Percentiles rank a stretch among this genome's conserved stretches.
Evolutionary conservation across 371 early-diverging fungal genomes (phyloP).

Genomic region (Batkoa obscura): DNA sequence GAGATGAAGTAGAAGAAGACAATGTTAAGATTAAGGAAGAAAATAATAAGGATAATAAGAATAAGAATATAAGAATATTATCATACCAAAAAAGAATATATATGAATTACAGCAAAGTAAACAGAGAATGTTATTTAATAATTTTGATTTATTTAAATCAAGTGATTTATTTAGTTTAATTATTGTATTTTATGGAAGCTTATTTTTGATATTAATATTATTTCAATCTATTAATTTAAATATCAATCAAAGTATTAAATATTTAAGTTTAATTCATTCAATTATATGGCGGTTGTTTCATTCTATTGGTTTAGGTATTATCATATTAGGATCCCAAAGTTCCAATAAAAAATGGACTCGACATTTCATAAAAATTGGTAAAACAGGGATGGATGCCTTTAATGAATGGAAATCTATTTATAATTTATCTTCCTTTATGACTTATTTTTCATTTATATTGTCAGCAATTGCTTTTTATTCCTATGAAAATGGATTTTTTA

Average conservation of each 20-base stretch:
- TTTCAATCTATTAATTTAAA: slow-evolving; percentile 12
- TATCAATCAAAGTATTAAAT: neutral
- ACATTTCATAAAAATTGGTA: slow-evolving; percentile 84
- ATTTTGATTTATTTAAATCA: slow-evolving; percentile 47
- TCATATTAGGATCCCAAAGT: slow-evolving; percentile 56
- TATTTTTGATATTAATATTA: slow-evolving; percentile 17
- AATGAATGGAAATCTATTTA: slow-evolving; percentile 86
- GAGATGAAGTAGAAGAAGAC: neutral
- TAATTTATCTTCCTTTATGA: slow-evolving; percentile 73
- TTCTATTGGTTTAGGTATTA: slow-evolving; percentile 50
- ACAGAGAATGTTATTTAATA: neutral
- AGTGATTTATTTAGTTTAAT: slow-evolving; percentile 61
- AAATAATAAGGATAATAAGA: slow-evolving; percentile 20
- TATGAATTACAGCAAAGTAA: neutral
- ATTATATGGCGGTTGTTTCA: slow-evolving; percentile 73
- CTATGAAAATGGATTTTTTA: slow-evolving; percentile 48
- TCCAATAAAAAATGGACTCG: slow-evolving; percentile 60
- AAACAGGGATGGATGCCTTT: slow-evolving; percentile 67
- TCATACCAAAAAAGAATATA: slow-evolving; percentile 20
- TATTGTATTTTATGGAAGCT: slow-evolving; percentile 46
- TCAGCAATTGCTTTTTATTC: slow-evolving; percentile 29
- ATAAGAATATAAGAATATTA: slow-evolving; percentile 18
- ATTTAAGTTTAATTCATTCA: slow-evolving; percentile 41
- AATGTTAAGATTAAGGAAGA: neutral
- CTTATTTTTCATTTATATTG: slow-evolving; percentile 57